Conservation (phyloP, 441 rosid species). For the Croton laevigatus region DNA sequence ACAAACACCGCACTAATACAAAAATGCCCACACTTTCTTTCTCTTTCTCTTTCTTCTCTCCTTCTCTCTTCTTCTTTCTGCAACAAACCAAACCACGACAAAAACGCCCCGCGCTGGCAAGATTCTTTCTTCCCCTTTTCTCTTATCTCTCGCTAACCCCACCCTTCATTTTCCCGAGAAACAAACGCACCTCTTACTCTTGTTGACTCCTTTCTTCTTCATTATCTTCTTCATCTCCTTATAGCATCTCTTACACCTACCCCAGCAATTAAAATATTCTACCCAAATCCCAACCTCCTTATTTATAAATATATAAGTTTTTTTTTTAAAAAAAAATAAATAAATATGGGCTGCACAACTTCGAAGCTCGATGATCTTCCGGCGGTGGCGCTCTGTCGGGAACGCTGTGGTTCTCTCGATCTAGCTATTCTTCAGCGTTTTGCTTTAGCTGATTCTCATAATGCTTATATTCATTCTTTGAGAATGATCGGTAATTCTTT, state of each 20-base stretch:
- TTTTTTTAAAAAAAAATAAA: neutral
- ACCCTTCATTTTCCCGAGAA: conserved; percentile 32
- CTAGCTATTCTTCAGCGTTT: conserved; percentile 68
- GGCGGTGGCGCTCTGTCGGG: conserved; percentile 84
- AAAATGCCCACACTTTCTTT: conserved; percentile 1
- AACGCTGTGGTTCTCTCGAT: conserved; percentile 63
- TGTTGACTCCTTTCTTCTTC: conserved; percentile 8
- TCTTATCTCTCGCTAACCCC: conserved; percentile 4
- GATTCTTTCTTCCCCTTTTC: conserved; percentile 32
- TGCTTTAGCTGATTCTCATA: conserved; percentile 67
- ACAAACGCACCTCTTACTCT: conserved; percentile 23
- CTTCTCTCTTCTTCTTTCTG: conserved; percentile 19
- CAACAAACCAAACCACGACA: conserved; percentile 54
- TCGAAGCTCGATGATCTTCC: conserved; percentile 94
- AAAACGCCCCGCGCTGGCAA: conserved; percentile 65
- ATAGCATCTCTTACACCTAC: neutral
- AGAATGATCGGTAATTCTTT: conserved; percentile 52
- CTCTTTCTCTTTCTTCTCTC: too few species aligned
- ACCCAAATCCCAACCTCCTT: neutral
- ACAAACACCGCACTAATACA: neutral
- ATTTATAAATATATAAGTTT: neutral
- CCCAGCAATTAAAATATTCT: neutral
- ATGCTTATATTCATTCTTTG: conserved; percentile 59
- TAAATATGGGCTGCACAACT: conserved; percentile 68
- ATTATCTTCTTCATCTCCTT: neutral